Evolutionary conservation across 2,329 filamentous ascomycete species (phyloP), one percentile per base, ranked within the genome.

Genomic region (Colletotrichum endophyticum): DNA sequence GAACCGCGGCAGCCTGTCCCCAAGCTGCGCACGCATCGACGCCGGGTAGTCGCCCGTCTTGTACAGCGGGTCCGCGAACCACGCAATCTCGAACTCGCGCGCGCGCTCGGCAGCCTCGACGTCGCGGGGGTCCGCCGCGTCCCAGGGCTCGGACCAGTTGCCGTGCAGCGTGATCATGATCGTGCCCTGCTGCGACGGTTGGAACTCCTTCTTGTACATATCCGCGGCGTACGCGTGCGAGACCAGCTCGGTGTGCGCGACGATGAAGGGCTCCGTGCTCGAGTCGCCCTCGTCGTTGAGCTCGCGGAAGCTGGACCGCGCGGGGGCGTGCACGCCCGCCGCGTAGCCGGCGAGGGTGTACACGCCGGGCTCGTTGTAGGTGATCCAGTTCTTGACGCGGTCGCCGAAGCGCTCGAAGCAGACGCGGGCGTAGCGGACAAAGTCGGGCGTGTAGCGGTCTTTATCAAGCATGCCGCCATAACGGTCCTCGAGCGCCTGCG

Each of bases 381-480:
- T 83, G 73, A 92, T 90, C 91, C 91, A 93, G 78, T 89, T 86
- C 81, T 92, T 92, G 70, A 93, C 91, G 76, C 89, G 89, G 59
- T 87, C 84, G 9, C 90, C 89, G 73, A 93, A 87, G 1, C 89
- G 87, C 76, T 90, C 86, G 84, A 92, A 93, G 79, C 91, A 88
- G 39, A 92, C 85, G 63, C 89, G 87, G 8, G 91, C 89, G 80
- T 92, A 93, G 80, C 89, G 85, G 56, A 89, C 87, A 77, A 88
- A 93, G 81, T 93, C 92, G 49, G 88, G 87, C 4, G 91, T 89
- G 79, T 92, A 93, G 81, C 91, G 90, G 25, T 91, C 88, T 81
- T 92, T 90, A 84, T 93, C 91, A 44, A 93, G 83, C 80, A 91
- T 87, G 22, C 91, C 92, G 22, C 89, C 89, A 80, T 93, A 93